These are phyloP conservation scores for Inga leiocalycina DNA, from an alignment of 306 rosid species.

Conservation along the genomic window DNA sequence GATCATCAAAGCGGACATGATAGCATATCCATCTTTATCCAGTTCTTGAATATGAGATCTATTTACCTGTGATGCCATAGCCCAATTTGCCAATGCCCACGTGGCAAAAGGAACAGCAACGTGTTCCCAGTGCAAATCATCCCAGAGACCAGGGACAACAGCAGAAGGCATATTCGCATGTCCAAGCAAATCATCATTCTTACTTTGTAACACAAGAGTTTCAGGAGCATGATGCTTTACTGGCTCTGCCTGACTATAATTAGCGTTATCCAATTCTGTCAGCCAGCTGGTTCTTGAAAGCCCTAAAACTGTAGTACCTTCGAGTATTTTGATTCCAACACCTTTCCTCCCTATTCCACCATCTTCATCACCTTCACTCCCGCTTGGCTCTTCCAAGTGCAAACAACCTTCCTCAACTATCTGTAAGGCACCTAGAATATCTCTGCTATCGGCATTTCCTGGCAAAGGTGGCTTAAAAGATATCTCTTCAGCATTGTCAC, in stretches of 20 bases:
- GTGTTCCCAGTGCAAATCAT: constrained; percentile 90
- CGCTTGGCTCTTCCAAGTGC: constrained; percentile 72
- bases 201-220: constrained; percentile 43
- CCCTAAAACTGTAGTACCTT: constrained; percentile 82
- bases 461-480: constrained; percentile 74
- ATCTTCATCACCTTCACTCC: constrained; percentile 54
- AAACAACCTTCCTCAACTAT: constrained; percentile 91
- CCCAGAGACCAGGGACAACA: constrained; percentile 97
- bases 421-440: constrained; percentile 88
- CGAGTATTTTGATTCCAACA: constrained; percentile 86
- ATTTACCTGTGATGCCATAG: constrained; percentile 71
- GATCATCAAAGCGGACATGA: constrained; percentile 87
- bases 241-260: constrained; percentile 42
- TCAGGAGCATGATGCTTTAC: constrained; percentile 34
- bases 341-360: constrained; percentile 71
- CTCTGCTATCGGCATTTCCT: constrained; percentile 76
- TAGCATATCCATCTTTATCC: constrained; percentile 86
- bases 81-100: constrained; percentile 99
- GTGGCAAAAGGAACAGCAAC: constrained; percentile 98
- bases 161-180: constrained; percentile 55
- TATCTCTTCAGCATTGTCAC: constrained; percentile 60
- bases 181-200: constrained; percentile 40
- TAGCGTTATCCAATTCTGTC: constrained; percentile 51
- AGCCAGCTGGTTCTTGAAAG: constrained; percentile 54
- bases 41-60: constrained; percentile 79